Conservation (phyloP, 73 alveolate species). For the Tetrahymena malaccensis region DNA sequence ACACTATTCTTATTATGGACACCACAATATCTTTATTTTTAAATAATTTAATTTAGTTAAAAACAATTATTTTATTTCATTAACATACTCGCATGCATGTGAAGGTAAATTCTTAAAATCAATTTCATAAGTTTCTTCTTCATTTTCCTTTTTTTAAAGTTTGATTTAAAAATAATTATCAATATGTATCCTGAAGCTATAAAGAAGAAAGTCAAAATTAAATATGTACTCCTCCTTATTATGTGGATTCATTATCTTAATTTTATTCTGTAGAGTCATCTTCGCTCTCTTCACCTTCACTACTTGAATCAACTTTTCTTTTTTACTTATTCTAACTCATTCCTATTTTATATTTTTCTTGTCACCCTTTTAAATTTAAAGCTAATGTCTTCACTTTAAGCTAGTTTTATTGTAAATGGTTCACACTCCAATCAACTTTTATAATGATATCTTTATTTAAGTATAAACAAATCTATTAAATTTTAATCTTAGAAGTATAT, state of each 20-base stretch:
- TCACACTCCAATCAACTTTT: background rate
- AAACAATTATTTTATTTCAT: background rate
- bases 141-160: background rate
- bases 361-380: background rate
- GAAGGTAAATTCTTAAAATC: background rate
- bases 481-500: background rate
- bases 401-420: background rate
- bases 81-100: conserved; percentile 6
- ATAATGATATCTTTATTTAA: background rate
- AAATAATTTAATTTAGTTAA: background rate
- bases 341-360: background rate
- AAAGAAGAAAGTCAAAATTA: no score
- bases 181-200: background rate
- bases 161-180: background rate
- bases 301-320: background rate
- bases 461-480: background rate
- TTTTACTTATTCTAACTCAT: background rate
- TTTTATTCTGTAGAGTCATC: background rate
- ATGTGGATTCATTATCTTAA: background rate
- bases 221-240: background rate
- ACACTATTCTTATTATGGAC: background rate
- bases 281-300: background rate
- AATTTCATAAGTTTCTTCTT: background rate
- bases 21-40: background rate
- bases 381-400: background rate